Evolutionary conservation across 2,329 filamentous ascomycete genomes (phyloP), one percentile per base, ranked within the genome.

Genomic region (Epichloe uncinata): DNA sequence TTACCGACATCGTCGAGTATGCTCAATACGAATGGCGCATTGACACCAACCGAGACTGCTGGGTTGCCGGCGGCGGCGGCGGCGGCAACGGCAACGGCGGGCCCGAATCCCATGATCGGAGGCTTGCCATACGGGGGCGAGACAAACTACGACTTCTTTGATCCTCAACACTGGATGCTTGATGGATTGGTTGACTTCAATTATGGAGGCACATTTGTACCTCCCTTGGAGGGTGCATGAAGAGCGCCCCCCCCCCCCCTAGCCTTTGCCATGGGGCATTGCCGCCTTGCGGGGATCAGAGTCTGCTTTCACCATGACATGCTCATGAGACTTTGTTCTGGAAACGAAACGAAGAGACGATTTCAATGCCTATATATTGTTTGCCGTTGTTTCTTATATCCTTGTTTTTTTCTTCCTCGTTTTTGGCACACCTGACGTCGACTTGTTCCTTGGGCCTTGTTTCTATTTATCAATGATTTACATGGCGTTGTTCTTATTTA

Each of bases 161-260:
- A 95, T 66, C 87, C 90, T 1, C 75, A 95, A 59, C 87, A 91
- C 64, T 96, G 90, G 90, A 88, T 95, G 73, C 72, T 96, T 53
- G 90, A 96, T 64, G 87, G 87, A 13, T 73, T 91, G 35, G 73
- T 93, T 53, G 85, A 90, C 62, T 85, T 91, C 62, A 87, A 86
- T 55, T 89, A 84, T 61, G 75, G 45, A 16, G 46, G 49, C 26
- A n/a, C 73, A 11, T 83, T 78, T 58, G 72, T 75, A 37, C 68
- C 69, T 50, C 71, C 74, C 1, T 63, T 80, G 37, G 78, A 83
- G 53, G 72, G 75, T 54, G 68, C 74, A 54, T 78, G 63, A 53
- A 13, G 26, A 22, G 13, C 8, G 2, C 16, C 16, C 16, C 18
- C 18, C 18, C 18, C 22, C 22, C 4, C 20, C 4, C 20, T 26